Percentiles rank a stretch among this genome's conserved stretches.
phyloP scores from a whole-genome alignment of 495 filamentous ascomycete genomes.

The Mycothermus thermophilus region DNA sequence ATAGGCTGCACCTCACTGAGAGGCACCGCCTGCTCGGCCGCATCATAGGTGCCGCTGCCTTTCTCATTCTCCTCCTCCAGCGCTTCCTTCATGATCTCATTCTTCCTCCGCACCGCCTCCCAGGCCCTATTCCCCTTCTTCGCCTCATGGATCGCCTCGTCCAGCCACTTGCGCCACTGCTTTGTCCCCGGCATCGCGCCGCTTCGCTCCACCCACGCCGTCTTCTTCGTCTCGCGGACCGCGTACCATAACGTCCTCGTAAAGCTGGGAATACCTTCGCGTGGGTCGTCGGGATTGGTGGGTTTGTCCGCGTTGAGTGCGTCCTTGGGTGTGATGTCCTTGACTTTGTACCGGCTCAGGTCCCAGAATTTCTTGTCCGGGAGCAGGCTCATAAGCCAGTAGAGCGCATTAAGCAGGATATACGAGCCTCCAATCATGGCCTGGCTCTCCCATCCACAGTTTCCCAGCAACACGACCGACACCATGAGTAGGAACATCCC shows the following conservation, averaged over 20 bases:
- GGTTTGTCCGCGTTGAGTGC: conserved; percentile 17
- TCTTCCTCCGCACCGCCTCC: conserved; percentile 36
- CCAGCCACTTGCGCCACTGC: conserved; percentile 40
- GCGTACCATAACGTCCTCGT: conserved; percentile 45
- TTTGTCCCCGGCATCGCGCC: conserved; percentile 35
- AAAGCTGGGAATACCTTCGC: conserved; percentile 29
- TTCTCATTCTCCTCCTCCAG: too few relatives aligned
- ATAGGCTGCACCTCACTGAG: conserved; percentile 9
- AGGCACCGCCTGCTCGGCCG: conserved; percentile 12
- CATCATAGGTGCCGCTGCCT: too few relatives aligned
- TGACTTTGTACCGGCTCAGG: conserved; percentile 27
- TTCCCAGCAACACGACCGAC: conserved; percentile 45
- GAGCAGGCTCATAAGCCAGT: conserved; percentile 42
- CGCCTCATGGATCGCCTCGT: conserved; percentile 30
- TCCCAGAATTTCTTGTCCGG: conserved; percentile 38
- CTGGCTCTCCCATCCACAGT: conserved; percentile 46
- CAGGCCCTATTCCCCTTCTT: conserved; percentile 21
- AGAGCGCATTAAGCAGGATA: conserved; percentile 45
- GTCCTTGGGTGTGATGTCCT: conserved; percentile 26
- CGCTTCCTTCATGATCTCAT: conserved; percentile 32
- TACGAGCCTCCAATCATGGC: conserved; percentile 42
- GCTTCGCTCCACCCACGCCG: conserved; percentile 34
- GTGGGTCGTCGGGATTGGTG: conserved; percentile 10
- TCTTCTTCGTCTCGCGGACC: conserved; percentile 36
- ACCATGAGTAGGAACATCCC: conserved; percentile 50